Evolutionary conservation across 176 grass and related monocot genomes (phyloP).

Genomic region (Eragrostis nindensis): DNA sequence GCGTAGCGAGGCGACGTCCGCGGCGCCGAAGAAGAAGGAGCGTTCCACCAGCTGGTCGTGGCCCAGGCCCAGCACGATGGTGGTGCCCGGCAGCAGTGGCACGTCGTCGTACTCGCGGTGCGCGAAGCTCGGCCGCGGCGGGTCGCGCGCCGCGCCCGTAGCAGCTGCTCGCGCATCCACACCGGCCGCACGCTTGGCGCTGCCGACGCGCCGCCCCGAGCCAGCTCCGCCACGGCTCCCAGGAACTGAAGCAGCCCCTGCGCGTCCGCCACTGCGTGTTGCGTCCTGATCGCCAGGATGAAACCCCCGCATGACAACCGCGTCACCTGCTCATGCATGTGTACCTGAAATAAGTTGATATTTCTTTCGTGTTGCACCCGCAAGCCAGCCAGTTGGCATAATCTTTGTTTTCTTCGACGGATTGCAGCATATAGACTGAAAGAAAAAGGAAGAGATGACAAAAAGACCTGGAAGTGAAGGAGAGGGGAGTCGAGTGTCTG

Average conservation of each 20-base stretch:
- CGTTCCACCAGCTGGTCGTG: neutral
- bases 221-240: neutral
- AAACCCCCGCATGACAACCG: neutral
- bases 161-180: neutral
- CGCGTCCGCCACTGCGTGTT: neutral
- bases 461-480: constrained; percentile 69
- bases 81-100: neutral
- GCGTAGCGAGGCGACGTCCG: neutral
- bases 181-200: neutral
- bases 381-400: too few species aligned
- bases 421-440: too few species aligned
- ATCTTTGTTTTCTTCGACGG: too few species aligned
- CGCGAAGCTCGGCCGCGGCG: neutral
- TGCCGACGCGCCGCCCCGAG: neutral
- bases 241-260: neutral
- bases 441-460: too few species aligned
- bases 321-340: neutral
- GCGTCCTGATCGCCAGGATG: neutral
- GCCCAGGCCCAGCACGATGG: neutral
- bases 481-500: constrained; percentile 57
- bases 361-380: too few species aligned
- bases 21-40: neutral
- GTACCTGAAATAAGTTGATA: too few species aligned
- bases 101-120: constrained; percentile 3
- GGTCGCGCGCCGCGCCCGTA: neutral